Evolutionary conservation across 495 filamentous ascomycete genomes (phyloP).

Genomic region (Bathelium albidoporum): DNA sequence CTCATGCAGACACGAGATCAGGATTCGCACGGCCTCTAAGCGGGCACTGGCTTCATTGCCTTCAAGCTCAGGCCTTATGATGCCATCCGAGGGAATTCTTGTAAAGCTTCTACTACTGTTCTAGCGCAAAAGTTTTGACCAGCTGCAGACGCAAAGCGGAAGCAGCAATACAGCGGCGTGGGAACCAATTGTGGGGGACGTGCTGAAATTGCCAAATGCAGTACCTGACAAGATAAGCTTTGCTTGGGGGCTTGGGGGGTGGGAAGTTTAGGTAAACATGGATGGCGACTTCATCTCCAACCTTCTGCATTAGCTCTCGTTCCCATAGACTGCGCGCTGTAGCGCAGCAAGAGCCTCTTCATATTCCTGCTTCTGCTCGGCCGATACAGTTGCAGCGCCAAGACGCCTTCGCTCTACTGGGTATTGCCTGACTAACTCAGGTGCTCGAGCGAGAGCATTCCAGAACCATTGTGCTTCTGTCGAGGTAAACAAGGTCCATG

Average conservation of each 20-base stretch:
- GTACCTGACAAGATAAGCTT: neutral
- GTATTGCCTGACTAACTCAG: neutral
- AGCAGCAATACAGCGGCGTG: neutral
- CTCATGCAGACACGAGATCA: neutral
- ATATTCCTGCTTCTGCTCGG: slow-evolving; percentile 1
- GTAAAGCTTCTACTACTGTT: neutral
- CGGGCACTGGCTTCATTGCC: neutral
- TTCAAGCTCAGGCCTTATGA: neutral
- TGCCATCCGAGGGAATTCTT: neutral
- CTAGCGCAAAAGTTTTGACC: neutral
- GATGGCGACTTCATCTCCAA: neutral
- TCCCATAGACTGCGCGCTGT: neutral
- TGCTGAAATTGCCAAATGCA: neutral
- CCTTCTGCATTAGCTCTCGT: neutral
- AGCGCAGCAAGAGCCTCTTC: neutral
- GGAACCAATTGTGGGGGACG: neutral
- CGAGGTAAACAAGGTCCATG: slow-evolving; percentile 72
- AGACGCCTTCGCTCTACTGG: neutral
- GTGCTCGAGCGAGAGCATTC: slow-evolving; percentile 51
- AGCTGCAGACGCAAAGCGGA: neutral
- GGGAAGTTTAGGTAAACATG: neutral
- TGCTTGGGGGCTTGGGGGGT: neutral
- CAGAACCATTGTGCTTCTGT: slow-evolving; percentile 80
- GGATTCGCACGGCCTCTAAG: neutral
- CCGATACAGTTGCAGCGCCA: neutral